Conservation (phyloP, 805 yeast species). For the Kluyveromyces starmeri region DNA sequence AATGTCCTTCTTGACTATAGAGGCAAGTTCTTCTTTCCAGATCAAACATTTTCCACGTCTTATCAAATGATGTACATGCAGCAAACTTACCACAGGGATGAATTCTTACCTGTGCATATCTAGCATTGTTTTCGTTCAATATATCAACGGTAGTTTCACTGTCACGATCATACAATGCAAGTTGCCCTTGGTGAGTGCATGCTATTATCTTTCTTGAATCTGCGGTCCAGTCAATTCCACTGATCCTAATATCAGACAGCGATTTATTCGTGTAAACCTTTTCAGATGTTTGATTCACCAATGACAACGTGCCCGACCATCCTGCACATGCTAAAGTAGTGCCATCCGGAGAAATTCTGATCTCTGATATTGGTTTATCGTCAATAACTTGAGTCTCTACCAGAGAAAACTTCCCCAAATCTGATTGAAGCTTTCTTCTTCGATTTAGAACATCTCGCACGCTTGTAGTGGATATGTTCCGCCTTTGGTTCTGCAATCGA, state of each 20-base stretch:
- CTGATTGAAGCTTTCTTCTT: constrained; percentile 36
- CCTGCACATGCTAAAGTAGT: constrained; percentile 54
- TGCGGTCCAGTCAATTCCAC: constrained; percentile 62
- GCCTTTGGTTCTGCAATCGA: constrained; percentile 33
- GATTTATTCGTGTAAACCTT: constrained; percentile 37
- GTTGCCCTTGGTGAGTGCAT: constrained; percentile 39
- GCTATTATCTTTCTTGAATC: constrained; percentile 28
- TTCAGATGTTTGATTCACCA: background rate
- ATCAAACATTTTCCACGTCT: constrained; percentile 89
- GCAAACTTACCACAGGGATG: constrained; percentile 56
- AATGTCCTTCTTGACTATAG: constrained; percentile 77
- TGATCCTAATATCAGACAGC: constrained; percentile 50
- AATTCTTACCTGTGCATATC: constrained; percentile 53
- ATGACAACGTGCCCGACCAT: constrained; percentile 65
- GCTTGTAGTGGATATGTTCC: constrained; percentile 27
- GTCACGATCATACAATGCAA: constrained; percentile 29
- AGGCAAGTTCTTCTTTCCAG: constrained; percentile 39
- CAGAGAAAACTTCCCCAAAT: constrained; percentile 33
- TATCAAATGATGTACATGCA: constrained; percentile 72
- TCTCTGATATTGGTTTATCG: constrained; percentile 57
- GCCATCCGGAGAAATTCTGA: constrained; percentile 36
- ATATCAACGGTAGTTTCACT: constrained; percentile 12
- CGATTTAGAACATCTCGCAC: constrained; percentile 35
- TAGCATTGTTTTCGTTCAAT: constrained; percentile 38
- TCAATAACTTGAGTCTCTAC: constrained; percentile 66